A percentile compares a stretch with the other conserved stretches of the same genome.
Conservation (phyloP, 345 rosid species). For the Pistacia atlantica region DNA sequence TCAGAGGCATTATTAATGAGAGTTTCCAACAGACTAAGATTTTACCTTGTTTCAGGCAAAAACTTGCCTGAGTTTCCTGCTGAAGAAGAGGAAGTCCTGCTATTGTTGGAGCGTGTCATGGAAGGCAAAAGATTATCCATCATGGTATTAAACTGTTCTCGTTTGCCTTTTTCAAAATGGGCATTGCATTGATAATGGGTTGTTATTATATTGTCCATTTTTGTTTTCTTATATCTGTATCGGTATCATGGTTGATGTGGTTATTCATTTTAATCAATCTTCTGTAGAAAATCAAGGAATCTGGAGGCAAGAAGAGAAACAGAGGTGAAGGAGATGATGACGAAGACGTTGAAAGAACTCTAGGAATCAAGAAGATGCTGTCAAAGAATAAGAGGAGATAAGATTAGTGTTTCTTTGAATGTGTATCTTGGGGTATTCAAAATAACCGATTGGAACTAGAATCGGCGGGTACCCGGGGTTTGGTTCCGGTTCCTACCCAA, state of each 20-base stretch:
- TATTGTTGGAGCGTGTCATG: constrained; percentile 55
- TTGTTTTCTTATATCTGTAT: not conserved
- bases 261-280: not conserved
- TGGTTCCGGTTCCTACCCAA: no score
- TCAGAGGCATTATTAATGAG: not conserved
- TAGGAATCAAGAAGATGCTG: constrained; percentile 45
- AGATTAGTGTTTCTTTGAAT: not conserved
- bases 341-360: constrained; percentile 56
- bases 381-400: constrained; percentile 43
- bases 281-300: constrained; percentile 62
- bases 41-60: constrained; percentile 52
- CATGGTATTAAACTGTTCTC: constrained; percentile 36
- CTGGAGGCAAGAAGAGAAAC: constrained; percentile 48
- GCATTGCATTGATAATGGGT: no score
- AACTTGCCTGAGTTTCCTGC: constrained; percentile 74
- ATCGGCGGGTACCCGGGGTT: no score
- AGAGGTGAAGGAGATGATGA: constrained; percentile 53
- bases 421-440: not conserved
- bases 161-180: no score
- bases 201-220: not conserved
- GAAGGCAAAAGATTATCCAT: constrained; percentile 74
- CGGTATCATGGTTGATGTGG: not conserved
- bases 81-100: constrained; percentile 76
- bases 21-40: not conserved
- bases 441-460: no score